Conservation (phyloP, 257 asterid species). For the Solanum sejunctum region DNA sequence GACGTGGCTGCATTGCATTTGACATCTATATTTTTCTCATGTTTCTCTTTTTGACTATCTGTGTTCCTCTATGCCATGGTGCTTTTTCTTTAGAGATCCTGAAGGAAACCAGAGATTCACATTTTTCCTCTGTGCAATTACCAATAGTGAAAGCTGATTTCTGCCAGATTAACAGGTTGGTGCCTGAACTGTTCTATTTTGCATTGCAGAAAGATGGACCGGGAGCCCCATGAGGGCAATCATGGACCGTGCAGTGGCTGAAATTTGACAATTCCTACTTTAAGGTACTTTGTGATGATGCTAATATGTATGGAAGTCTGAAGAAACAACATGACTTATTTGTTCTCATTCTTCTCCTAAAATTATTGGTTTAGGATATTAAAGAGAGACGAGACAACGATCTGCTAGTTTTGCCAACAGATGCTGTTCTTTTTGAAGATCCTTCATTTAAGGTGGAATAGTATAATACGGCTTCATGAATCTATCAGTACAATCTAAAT, state of each 20-base stretch:
- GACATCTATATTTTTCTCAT: background rate
- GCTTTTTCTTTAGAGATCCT: background rate
- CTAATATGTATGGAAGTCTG: background rate
- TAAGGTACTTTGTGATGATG: conserved; percentile 35
- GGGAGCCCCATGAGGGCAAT: conserved; percentile 99
- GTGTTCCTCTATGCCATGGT: background rate
- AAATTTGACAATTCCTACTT: conserved; percentile 92
- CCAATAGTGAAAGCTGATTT: background rate
- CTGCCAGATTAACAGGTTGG: background rate
- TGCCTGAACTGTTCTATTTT: background rate
- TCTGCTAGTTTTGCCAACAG: conserved; percentile 90
- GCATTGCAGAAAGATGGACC: conserved; percentile 93
- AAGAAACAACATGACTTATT: background rate
- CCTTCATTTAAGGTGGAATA: conserved; percentile 83
- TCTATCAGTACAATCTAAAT: background rate
- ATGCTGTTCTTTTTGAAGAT: conserved; percentile 89
- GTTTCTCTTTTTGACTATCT: background rate
- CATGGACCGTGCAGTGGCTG: conserved; percentile 96
- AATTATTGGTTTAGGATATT: conserved; percentile 45
- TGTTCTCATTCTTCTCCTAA: conserved; percentile 2
- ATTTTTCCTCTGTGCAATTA: background rate
- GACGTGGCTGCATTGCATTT: background rate
- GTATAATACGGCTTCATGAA: background rate
- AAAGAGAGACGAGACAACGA: conserved; percentile 76
- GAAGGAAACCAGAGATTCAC: background rate